Percentiles rank a stretch among this genome's conserved stretches.
Conservation (phyloP, 176 grass and related monocot genomes). For the Microstegium vimineum region DNA sequence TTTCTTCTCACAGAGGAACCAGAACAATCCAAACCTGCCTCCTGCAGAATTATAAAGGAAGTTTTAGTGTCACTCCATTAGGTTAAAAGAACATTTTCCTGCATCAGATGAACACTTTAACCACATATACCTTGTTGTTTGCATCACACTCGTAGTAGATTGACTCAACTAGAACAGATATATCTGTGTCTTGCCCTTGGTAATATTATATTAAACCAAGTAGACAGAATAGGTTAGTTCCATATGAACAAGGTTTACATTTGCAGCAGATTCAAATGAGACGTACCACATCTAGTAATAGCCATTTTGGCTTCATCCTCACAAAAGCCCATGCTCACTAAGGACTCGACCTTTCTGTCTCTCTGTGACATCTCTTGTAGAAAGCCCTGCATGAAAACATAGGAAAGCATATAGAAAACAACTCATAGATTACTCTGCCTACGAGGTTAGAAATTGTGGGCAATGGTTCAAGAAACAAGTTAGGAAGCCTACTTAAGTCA, state of each 20-base stretch:
- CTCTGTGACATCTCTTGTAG: constrained; percentile 46
- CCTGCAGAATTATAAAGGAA: constrained; percentile 36
- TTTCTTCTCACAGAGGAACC: constrained; percentile 26
- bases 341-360: constrained; percentile 47
- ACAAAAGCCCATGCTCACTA: constrained; percentile 73
- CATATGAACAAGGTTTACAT: background rate
- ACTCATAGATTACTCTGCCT: background rate
- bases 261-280: constrained; percentile 2
- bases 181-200: constrained; percentile 54
- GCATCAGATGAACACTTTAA: background rate
- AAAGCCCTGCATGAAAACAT: constrained; percentile 51
- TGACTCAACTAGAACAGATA: constrained; percentile 51
- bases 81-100: background rate
- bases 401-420: background rate
- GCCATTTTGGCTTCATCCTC: constrained; percentile 65
- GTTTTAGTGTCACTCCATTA: background rate
- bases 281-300: constrained; percentile 81
- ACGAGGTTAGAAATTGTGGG: background rate
- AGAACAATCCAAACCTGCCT: background rate
- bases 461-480: background rate
- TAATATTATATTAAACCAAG: constrained; percentile 28
- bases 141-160: constrained; percentile 33
- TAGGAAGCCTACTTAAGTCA: background rate
- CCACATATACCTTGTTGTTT: constrained; percentile 44
- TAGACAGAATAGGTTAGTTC: constrained; percentile 15